These are phyloP conservation scores for Endothia cerciana DNA, from an alignment of 2,329 filamentous ascomycete genomes.

Conservation along the genomic window DNA sequence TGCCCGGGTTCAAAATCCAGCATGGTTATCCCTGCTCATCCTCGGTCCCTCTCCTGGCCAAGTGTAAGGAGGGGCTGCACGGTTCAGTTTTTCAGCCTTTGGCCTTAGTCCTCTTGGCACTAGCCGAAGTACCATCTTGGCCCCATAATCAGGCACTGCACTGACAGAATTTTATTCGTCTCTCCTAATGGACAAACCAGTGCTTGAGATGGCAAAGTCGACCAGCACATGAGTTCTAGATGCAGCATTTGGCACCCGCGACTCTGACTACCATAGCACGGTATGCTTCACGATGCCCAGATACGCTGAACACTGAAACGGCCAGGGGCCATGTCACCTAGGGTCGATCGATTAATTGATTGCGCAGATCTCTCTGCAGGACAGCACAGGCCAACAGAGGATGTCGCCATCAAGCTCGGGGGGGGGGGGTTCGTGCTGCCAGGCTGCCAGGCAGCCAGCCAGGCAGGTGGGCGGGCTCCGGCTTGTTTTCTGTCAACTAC, in stretches of 20 bases:
- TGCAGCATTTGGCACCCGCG: not conserved
- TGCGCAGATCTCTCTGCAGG: not conserved
- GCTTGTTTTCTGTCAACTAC: not conserved
- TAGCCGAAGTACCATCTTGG: not conserved
- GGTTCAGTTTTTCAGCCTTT: conserved; percentile 1
- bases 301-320: not conserved
- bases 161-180: not conserved
- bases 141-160: not conserved
- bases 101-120: conserved; percentile 1
- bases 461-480: not conserved
- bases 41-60: not conserved
- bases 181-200: not conserved
- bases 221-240: not conserved
- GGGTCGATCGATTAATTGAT: conserved; percentile 1
- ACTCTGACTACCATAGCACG: not conserved
- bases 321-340: not conserved
- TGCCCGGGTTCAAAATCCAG: not conserved
- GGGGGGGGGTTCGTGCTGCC: too few species aligned
- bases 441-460: not conserved
- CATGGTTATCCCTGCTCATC: conserved; percentile 4
- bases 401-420: conserved; percentile 6
- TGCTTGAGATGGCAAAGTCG: too few species aligned
- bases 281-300: not conserved
- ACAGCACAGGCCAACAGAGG: not conserved
- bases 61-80: not conserved